phyloP scores from a whole-genome alignment of 352 stramenopile species.

The Phytophthora ramorum region DNA sequence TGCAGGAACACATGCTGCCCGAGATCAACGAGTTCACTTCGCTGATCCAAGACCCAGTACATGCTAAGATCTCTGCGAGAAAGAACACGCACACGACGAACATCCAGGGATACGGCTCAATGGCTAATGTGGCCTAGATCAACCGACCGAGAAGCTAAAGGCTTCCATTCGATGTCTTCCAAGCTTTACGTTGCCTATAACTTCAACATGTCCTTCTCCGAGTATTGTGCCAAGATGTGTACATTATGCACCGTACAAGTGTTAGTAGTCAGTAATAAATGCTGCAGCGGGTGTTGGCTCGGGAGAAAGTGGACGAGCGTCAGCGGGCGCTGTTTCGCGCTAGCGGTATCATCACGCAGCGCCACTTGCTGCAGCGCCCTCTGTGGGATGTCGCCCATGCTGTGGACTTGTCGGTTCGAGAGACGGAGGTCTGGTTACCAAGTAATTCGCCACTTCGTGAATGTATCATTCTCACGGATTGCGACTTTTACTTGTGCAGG shows the following conservation, averaged over 20 bases:
- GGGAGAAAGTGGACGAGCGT: slow-evolving; percentile 60
- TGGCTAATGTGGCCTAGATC: slow-evolving; percentile 12
- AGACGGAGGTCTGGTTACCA: slow-evolving; percentile 48
- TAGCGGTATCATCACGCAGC: slow-evolving; percentile 59
- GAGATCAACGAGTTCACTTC: too few species aligned
- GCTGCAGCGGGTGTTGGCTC: slow-evolving; percentile 63
- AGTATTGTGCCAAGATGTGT: not conserved
- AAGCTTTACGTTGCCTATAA: not conserved
- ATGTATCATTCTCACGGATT: slow-evolving; percentile 12
- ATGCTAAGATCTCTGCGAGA: not conserved
- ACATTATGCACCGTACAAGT: not conserved
- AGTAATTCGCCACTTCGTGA: not conserved
- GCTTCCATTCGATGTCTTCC: not conserved
- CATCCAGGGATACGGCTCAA: slow-evolving; percentile 24
- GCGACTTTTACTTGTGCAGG: slow-evolving; percentile 31
- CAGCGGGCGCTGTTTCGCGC: slow-evolving; percentile 51
- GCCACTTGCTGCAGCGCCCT: slow-evolving; percentile 59
- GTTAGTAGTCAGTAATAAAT: slow-evolving; percentile 39
- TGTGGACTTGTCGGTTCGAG: slow-evolving; percentile 67
- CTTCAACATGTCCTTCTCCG: slow-evolving; percentile 11
- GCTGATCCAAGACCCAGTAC: too few species aligned
- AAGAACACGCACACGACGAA: slow-evolving; percentile 3
- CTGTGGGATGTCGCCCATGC: slow-evolving; percentile 71
- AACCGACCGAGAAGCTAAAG: not conserved
- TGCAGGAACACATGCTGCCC: too few species aligned